Evolutionary conservation across 1,284 basidiomycete species (phyloP), one percentile per base, ranked within the genome.

Genomic region (Boletellus deceptivus): DNA sequence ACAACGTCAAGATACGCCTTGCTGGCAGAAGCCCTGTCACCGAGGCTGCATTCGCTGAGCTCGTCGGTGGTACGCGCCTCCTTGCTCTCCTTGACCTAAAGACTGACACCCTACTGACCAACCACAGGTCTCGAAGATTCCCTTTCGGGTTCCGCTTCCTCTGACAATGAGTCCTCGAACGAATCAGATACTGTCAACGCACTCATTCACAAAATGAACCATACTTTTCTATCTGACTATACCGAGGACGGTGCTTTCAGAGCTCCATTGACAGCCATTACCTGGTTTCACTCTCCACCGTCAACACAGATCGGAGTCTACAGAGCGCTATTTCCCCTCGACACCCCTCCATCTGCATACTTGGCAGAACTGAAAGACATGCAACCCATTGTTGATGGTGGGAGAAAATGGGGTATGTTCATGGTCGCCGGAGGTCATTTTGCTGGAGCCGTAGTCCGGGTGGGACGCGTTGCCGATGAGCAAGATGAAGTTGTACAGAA

Each of bases 371-470:
- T 98, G 16, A 79, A 75, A 55, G 72, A 75, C 11, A 79, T 95
- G 74, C 94, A 96, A 67, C 62, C 60, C 1, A 75, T 74, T 13
- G 73, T 77, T 4, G 74, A 78, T 9, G 75, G 78, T 24, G 91
- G 88, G 33, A 77, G 93, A 17, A 88, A 83, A 53, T 96, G 95
- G 89, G 92, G 93, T 0, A 71, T 98, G 75, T 88, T 98, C 63
- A 95, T 98, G 91, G 85, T 91, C 38, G 96, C 96, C 1, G 95
- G 97, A 6, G 96, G 96, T 13, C 95, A 99, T 70, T 99, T 99
- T 72, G 95, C 96, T 8, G 95, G 93, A 14, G 88, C 93, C 49
- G 79, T 98, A 25, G 86, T 93, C 4, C 75, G 84, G 27, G 87
- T 91, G 20, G 82, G 82, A 55, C 67, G 76, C 56, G 54, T 78